phyloP scores from a whole-genome alignment of 495 filamentous ascomycete species.

The Penicillium diatomitis region DNA sequence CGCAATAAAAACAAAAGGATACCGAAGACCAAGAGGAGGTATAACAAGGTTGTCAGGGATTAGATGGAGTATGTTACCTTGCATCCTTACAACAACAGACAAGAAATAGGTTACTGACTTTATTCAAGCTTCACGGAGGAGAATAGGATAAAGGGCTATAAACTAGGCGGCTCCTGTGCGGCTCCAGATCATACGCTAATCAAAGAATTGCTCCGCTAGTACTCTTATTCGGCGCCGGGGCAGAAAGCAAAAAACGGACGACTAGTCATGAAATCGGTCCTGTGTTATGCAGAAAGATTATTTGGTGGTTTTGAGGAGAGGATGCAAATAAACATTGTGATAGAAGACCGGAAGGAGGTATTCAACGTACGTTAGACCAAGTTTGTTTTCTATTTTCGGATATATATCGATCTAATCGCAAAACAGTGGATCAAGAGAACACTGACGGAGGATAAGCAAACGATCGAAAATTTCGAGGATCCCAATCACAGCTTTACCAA shows the following conservation, averaged over 20 bases:
- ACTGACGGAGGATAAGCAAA: slow-evolving; percentile 9
- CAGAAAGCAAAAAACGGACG: too few relatives aligned
- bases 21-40: slow-evolving; percentile 10
- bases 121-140: slow-evolving; percentile 4
- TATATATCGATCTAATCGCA: slow-evolving; percentile 4
- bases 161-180: background rate
- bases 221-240: too few relatives aligned
- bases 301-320: too few relatives aligned
- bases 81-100: background rate
- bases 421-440: slow-evolving; percentile 12
- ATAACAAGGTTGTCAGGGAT: background rate
- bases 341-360: too few relatives aligned
- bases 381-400: too few relatives aligned
- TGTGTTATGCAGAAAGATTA: too few relatives aligned
- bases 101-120: background rate
- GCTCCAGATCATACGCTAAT: too few relatives aligned
- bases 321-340: too few relatives aligned
- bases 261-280: too few relatives aligned
- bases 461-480: slow-evolving; percentile 11
- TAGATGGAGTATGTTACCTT: slow-evolving; percentile 13
- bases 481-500: slow-evolving; percentile 11
- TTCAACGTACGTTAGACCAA: too few relatives aligned
- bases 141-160: slow-evolving; percentile 5
- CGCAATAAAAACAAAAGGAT: too few relatives aligned
- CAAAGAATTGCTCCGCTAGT: too few relatives aligned